These are phyloP conservation scores for Parascedosporium putredinis DNA, from an alignment of 2,329 filamentous ascomycete genomes.

Conservation along the genomic window DNA sequence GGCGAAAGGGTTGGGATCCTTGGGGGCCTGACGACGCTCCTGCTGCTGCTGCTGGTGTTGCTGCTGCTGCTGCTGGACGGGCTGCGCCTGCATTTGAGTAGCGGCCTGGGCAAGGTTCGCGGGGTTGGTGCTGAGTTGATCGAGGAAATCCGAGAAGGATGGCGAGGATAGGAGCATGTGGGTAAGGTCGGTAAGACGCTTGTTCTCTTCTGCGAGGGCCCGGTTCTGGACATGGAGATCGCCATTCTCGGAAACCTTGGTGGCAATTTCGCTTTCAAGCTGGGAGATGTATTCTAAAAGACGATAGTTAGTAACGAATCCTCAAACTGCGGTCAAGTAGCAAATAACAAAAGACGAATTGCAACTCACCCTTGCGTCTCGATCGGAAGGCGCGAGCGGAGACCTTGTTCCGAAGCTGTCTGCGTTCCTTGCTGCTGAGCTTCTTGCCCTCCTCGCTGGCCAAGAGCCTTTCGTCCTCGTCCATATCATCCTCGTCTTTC, in stretches of 20 bases:
- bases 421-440: conserved; percentile 92
- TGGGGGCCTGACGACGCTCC: conserved; percentile 43
- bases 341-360: neutral
- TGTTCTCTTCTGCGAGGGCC: conserved; percentile 75
- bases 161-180: conserved; percentile 71
- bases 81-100: conserved; percentile 22
- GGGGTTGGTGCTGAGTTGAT: conserved; percentile 55
- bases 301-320: conserved; percentile 34
- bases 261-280: conserved; percentile 79
- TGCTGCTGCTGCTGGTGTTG: conserved; percentile 25
- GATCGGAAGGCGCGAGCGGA: conserved; percentile 96
- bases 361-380: conserved; percentile 79
- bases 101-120: conserved; percentile 28
- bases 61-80: conserved; percentile 18
- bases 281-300: conserved; percentile 88
- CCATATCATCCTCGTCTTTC: conserved; percentile 98
- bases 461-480: conserved; percentile 86
- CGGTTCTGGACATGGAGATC: conserved; percentile 74
- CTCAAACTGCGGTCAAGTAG: neutral
- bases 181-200: conserved; percentile 65
- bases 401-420: conserved; percentile 97
- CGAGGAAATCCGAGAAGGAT: conserved; percentile 73
- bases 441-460: conserved; percentile 99
- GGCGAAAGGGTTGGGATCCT: conserved; percentile 55
- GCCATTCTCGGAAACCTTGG: conserved; percentile 72